Base-by-base conservation (phyloP, 805 yeast species). In the Suhomyces faveliae region DNA sequence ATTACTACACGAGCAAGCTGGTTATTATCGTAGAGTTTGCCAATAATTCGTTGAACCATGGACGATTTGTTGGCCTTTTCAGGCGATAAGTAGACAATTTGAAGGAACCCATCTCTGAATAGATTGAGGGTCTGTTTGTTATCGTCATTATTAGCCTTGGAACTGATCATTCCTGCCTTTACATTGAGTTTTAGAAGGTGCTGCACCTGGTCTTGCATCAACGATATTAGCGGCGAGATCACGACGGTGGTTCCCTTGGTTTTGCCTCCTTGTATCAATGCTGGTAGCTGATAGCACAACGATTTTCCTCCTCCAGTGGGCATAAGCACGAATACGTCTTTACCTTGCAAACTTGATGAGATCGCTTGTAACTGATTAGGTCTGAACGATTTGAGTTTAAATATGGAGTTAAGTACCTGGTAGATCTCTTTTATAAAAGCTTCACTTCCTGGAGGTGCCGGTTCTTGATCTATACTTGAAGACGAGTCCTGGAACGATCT, bases 251-350 rank as follows among this genome's bases (percentile, higher is more conserved):
- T 85, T 12, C 97, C 98, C 13, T 68, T 69, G 0, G 96, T 88
- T 19, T 64, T 73, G 1, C 97, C 97, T 1, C 84, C 74, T 37
- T 76, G 73, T 1, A 92, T 83, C 39, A 94, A 72, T 0, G 99
- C 97, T 0, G 99, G 98, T 30, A 94, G 73, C 66, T 94, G 99
- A 66, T 91, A 94, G 63, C 99, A 94, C 24, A 94, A 68, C 0
- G 98, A 91, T 62, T 94, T 94, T 43, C 99, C 99, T 43, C 99
- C 99, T 33, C 99, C 99, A 0, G 99, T 94, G 0, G 99, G 99
- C 96, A 94, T 92, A 57, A 94, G 73, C 1, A 94, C 97, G 68
- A 94, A 89, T 0, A 88, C 96, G 64, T 94, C 99, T 39, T 78
- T 76, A 1, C 97, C 96, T 4, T 78, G 63, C 24, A 84, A 60